Evolutionary conservation across 2,329 filamentous ascomycete genomes (phyloP), one percentile per base, ranked within the genome.

Genomic region (Corynespora cassiicola): DNA sequence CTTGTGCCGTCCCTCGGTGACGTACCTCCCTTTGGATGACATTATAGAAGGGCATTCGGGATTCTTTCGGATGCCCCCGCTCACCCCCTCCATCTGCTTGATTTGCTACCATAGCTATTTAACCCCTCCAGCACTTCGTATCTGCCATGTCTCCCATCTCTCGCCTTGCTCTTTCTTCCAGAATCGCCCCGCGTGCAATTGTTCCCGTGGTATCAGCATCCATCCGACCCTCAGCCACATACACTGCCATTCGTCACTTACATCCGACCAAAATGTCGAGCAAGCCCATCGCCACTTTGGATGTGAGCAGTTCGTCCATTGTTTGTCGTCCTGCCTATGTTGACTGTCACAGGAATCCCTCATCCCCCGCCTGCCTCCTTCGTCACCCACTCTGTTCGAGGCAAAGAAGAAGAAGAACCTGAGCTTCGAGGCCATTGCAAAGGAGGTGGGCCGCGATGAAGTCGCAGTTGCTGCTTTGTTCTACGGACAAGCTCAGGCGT

Each of bases 391-490:
- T 5, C 86, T 96, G 48, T 95, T 95, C 72, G 78, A 82, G 22
- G 89, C 87, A 51, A 96, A 96, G 72, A 85, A 88, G 31, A 66
- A 72, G 39, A 86, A 87, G 70, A 78, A 82, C 51, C 79, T 95
- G 22, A 88, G 78, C 58, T 96, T 96, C 64, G 88, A 90, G 65
- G 73, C 81, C 27, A 90, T 96, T 58, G 88, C 82, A 34, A 71
- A 83, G 52, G 76, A 84, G 19, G 78, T 96, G 38, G 84, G 83
- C 47, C 87, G 90, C 49, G 84, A 86, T 61, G 88, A 96, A 71
- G 88, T 96, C 26, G 88, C 89, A 25, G 82, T 87, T 3, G 91
- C 91, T 2, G 90, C 90, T 2, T 75, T 96, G 48, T 96, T 96
- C 78, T 96, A 96, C 67, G 91, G 91, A 19, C 89, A 94, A 67